Base-by-base conservation (phyloP, 352 stramenopile species). In the Phytophthora pseudosyringae region DNA sequence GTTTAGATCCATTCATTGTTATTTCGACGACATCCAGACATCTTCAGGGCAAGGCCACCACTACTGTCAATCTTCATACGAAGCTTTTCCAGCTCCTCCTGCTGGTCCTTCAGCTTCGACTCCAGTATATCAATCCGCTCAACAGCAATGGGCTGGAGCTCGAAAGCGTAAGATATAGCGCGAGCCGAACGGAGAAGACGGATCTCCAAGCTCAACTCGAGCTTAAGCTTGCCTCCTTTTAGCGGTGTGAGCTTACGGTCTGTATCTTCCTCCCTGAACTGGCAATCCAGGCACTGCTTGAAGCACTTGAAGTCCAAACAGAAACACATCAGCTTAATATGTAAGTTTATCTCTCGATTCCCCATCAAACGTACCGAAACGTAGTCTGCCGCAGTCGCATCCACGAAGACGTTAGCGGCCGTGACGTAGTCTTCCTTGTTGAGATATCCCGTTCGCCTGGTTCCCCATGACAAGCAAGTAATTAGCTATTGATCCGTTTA, bases 91-190 rank as follows among this genome's bases (percentile, higher is more conserved):
- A 55, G 28, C 8, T 65, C 33, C 9, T 70, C 62, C 56, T 64
- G 46, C 21, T 61, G 40, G 7, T 70, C 55, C 25, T 57, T 59
- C 40, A 65, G 1, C 41, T 57, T 70, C n/a, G 61, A 65, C 39
- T 69, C 61, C 8, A 59, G 26, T 11, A 62, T 47, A 21, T 68
- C 44, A 47, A 68, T 52, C 5, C 25, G 10, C 25, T 64, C 47
- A 6, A 61, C 48, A 29, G 47, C 21, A n/a, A 61, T 13, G 11
- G 62, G 54, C 1, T 65, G 11, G 3, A 61, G 33, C 13, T 53
- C 15, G 16, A 69, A 70, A 16, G 29, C 10, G 18, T 70, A 66
- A 10, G 2, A 38, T n/a, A 48, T 25, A 10, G 18, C 11, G 4
- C 54, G 47, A 36, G 21, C 40, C 3, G 47, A 65, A 6, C 21